Conservation (phyloP, 2,329 filamentous ascomycete genomes). For the Blastomyces gilchristii region DNA sequence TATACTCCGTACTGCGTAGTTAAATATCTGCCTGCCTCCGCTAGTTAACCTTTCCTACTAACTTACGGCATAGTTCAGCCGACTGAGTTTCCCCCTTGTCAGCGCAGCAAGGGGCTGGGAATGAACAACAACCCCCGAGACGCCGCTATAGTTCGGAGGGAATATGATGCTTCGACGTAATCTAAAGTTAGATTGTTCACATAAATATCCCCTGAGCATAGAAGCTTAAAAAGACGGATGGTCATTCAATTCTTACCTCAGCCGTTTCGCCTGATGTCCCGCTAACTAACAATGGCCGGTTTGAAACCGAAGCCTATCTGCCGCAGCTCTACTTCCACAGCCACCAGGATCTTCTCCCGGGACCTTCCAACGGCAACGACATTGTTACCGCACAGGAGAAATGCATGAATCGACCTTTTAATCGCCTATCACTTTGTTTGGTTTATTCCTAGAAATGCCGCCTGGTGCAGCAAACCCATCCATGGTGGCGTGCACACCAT, state of each 20-base stretch:
- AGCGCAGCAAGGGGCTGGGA: not conserved
- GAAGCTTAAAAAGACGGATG: not conserved
- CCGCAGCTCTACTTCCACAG: not conserved
- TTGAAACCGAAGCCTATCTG: not conserved
- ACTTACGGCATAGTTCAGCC: not conserved
- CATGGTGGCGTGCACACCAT: constrained; percentile 27
- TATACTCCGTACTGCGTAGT: too few relatives aligned
- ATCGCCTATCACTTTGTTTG: not conserved
- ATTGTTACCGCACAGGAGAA: not conserved
- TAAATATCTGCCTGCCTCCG: too few relatives aligned
- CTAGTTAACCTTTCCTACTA: not conserved
- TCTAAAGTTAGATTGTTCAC: not conserved
- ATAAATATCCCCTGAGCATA: not conserved
- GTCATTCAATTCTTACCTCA: not conserved
- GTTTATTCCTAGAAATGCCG: not conserved
- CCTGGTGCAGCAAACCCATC: constrained; percentile 7
- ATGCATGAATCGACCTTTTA: not conserved
- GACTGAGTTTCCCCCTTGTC: not conserved
- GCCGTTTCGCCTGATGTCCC: not conserved
- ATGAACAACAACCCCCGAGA: not conserved
- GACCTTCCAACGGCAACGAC: not conserved
- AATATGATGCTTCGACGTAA: not conserved
- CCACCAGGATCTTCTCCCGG: not conserved
- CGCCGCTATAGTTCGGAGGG: not conserved
- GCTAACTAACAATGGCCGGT: not conserved